Percentiles rank a stretch among this genome's conserved stretches.
Conservation (phyloP, 1,284 basidiomycete genomes). For the Leucocoprinus gongylophorus region DNA sequence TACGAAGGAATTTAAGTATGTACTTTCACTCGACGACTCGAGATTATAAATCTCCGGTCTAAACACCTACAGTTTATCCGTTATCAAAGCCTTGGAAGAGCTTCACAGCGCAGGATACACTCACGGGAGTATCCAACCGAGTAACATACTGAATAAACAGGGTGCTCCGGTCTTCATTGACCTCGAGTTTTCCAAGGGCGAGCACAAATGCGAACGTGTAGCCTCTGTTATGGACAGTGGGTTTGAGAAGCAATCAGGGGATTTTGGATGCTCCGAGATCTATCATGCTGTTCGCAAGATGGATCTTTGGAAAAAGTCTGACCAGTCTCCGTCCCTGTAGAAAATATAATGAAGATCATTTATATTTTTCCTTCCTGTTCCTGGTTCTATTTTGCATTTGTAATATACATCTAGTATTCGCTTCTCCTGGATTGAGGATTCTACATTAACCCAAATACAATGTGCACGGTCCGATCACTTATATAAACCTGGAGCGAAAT, state of each 20-base stretch:
- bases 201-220: constrained; percentile 9
- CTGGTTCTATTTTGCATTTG: neutral
- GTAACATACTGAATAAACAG: constrained; percentile 8
- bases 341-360: neutral
- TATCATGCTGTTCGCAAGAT: constrained; percentile 10
- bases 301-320: constrained; percentile 13
- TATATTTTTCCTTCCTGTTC: neutral
- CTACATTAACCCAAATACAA: too few species aligned
- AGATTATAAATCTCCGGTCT: too few species aligned
- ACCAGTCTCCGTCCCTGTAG: neutral
- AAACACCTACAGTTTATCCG: constrained; percentile 1
- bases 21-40: neutral
- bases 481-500: too few species aligned
- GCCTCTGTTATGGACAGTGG: constrained; percentile 6
- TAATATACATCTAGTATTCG: too few species aligned
- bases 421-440: too few species aligned
- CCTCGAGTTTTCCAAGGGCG: constrained; percentile 9
- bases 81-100: constrained; percentile 8
- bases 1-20: constrained; percentile 7
- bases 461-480: too few species aligned
- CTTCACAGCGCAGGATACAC: constrained; percentile 10
- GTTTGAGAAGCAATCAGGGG: constrained; percentile 8
- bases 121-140: constrained; percentile 9
- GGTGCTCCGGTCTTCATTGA: constrained; percentile 8
- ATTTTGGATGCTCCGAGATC: constrained; percentile 11